These are phyloP conservation scores for Lepidium didymum DNA, from an alignment of 345 rosid species.

Conservation along the genomic window DNA sequence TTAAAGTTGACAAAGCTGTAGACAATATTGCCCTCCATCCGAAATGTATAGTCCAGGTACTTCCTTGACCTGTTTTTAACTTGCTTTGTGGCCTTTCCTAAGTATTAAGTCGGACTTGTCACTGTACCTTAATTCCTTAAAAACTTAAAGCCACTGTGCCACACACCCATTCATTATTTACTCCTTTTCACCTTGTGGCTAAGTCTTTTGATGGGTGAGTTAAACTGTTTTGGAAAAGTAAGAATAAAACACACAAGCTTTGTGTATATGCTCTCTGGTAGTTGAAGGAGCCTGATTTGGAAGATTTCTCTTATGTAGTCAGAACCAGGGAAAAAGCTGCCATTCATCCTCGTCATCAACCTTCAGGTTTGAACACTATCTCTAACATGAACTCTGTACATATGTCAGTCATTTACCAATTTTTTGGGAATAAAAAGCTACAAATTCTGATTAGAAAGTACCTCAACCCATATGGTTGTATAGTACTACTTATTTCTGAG, in stretches of 20 bases:
- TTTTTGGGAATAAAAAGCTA: not conserved
- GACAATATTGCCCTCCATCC: slow-evolving; percentile 78
- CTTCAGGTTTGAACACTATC: slow-evolving; percentile 58
- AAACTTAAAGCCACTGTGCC: not conserved
- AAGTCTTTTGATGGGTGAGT: not conserved
- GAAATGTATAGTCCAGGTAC: slow-evolving; percentile 81
- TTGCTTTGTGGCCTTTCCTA: not conserved
- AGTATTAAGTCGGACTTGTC: not conserved
- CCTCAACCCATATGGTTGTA: not conserved
- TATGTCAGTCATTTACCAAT: not conserved
- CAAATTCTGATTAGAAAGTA: not conserved
- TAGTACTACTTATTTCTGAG: not conserved
- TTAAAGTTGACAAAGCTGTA: slow-evolving; percentile 59
- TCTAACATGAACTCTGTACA: not conserved
- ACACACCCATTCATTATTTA: no score
- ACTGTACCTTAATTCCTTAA: not conserved
- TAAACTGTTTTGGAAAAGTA: not conserved
- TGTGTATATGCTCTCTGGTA: not conserved
- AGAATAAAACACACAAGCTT: not conserved
- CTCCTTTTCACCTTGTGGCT: not conserved
- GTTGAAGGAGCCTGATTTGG: slow-evolving; percentile 16
- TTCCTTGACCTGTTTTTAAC: not conserved
- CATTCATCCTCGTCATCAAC: slow-evolving; percentile 75
- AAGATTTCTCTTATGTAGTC: slow-evolving; percentile 48
- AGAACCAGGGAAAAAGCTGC: slow-evolving; percentile 83